Conservation (phyloP, 768 basidiomycete genomes). For the Tulasnella sp. region DNA sequence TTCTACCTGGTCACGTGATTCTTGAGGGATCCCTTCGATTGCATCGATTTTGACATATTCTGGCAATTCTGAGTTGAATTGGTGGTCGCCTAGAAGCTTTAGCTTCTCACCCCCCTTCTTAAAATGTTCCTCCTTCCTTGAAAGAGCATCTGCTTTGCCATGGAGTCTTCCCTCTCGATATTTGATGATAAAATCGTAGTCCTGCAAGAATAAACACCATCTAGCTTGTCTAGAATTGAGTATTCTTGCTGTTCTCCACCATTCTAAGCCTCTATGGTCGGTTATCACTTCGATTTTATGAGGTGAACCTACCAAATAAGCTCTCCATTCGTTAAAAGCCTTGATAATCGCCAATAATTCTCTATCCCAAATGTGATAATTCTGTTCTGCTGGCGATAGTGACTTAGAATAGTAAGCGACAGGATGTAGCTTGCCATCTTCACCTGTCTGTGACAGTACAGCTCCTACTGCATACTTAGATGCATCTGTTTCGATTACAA, state of each 20-base stretch:
- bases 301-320: neutral
- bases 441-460: neutral
- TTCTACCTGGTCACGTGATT: too few relatives aligned
- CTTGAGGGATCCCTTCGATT: too few relatives aligned
- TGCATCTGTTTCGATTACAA: neutral
- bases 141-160: neutral
- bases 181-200: neutral
- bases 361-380: conserved; percentile 24
- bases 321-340: conserved; percentile 8
- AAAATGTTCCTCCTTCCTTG: neutral
- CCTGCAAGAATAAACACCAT: neutral
- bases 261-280: neutral
- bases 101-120: neutral
- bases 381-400: conserved; percentile 8
- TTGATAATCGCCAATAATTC: conserved; percentile 23
- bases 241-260: neutral
- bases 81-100: neutral
- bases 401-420: conserved; percentile 11
- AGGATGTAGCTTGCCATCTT: conserved; percentile 6
- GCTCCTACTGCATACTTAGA: neutral
- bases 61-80: neutral
- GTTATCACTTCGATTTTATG: neutral
- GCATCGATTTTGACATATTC: neutral
- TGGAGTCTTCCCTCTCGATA: neutral
- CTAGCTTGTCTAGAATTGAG: neutral